Base-by-base conservation (phyloP, 2,329 filamentous ascomycete genomes). In the Talaromyces pinophilus region DNA sequence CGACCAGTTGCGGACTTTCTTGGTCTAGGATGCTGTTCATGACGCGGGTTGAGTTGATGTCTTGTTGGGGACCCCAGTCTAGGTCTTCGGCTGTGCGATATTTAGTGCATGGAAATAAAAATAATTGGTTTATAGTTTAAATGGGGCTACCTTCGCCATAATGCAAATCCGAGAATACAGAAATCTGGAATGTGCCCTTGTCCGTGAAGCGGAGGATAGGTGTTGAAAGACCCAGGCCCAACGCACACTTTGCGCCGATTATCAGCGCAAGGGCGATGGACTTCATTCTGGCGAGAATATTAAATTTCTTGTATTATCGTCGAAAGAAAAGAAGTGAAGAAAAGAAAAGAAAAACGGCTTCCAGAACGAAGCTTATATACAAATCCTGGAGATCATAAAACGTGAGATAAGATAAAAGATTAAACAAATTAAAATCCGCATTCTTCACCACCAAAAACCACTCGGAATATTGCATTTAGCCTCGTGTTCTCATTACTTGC, bases 81-180 rank as follows among this genome's bases (percentile, higher is more conserved):
- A 64, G 35, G 10, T 67, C 11, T 40, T 67, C 65, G 10, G 65
- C 65, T 67, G 65, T 52, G 6, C n/a, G 17, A 52, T 30, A 3
- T 33, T 64, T 11, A 64, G 42, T n/a, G 10, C 2, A 2, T 11
- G 2, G 11, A 33, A 33, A 33, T 7, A 33, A 33, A 35, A 35
- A 10, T 5, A 17, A 44, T 3, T 44, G 17, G 10, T n/a, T 44
- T 25, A 2, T 1, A 11, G 5, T 19, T n/a, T 25, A 1, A 4
- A 25, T 25, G 28, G 10, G 5, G 0, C 17, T 76, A 86, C 86
- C 84, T 76, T 92, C 90, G 10, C 89, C 90, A 72, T 90, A 90
- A 73, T 92, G 90, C 7, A 92, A 76, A 70, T 92, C 90, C 33
- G 86, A 84, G 68, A 92, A 90, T 13, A 92, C 82, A 1, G 86